A percentile compares a stretch with the other conserved stretches of the same genome.
Conservation (phyloP, 2,329 filamentous ascomycete genomes). For the Xylaria sp. region DNA sequence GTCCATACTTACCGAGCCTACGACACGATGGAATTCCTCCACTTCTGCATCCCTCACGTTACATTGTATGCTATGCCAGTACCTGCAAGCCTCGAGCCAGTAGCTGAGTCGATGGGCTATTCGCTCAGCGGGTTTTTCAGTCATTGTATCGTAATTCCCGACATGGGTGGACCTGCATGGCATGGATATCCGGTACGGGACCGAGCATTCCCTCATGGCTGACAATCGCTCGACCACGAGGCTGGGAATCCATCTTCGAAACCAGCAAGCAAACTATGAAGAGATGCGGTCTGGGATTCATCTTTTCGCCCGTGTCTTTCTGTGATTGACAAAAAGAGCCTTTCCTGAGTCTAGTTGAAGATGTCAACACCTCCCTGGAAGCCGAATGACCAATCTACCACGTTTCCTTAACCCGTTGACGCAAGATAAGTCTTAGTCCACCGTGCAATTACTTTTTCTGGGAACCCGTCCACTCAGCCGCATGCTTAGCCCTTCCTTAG, state of each 20-base stretch:
- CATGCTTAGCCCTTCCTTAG: conserved; percentile 10
- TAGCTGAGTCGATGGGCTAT: background rate
- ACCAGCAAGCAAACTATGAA: background rate
- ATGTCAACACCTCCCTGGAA: conserved; percentile 18
- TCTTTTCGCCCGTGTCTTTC: background rate
- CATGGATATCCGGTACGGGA: background rate
- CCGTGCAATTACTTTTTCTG: conserved; percentile 11
- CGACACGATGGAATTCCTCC: conserved; percentile 9
- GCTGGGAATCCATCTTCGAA: conserved; percentile 1
- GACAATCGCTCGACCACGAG: background rate
- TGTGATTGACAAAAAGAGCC: background rate
- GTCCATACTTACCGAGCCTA: too few species aligned
- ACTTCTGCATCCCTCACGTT: conserved; percentile 8
- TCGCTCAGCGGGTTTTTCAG: conserved; percentile 4
- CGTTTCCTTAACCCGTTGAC: conserved; percentile 4
- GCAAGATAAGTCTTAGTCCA: conserved; percentile 14
- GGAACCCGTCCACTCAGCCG: conserved; percentile 28
- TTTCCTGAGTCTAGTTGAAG: background rate
- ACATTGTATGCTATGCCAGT: background rate
- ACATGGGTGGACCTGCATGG: background rate
- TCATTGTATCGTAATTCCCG: conserved; percentile 15
- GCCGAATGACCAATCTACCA: background rate
- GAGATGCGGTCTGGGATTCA: background rate
- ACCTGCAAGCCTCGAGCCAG: background rate
- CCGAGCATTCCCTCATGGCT: conserved; percentile 19